Evolutionary conservation across 352 stramenopile genomes (phyloP), one percentile per base, ranked within the genome.

Genomic region (Phytopythium mirpurense): DNA sequence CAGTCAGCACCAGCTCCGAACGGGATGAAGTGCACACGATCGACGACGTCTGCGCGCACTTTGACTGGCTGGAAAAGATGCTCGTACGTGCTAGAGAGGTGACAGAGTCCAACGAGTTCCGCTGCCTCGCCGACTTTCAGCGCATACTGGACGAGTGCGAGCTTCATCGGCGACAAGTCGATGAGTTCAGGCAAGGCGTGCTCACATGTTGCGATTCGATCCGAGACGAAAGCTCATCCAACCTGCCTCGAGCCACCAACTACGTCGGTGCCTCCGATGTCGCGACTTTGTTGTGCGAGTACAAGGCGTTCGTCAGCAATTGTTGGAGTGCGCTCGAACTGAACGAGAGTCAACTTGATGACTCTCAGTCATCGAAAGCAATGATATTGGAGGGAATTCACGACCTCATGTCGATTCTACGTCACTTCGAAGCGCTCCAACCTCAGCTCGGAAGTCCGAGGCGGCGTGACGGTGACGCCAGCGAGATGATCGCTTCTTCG

Each of bases 341-440:
- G 14, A n/a, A 21, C 2, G n/a, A 19, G 1, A n/a, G 21, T 5
- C 21, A 6, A 10, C 19, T 14, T 0, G 11, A 18, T 8, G 29
- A 9, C 7, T 18, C 16, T 10, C 26, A 3, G 7, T 43, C 36
- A 8, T 56, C 59, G 1, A 54, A 34, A 6, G 56, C 53, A 5
- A 58, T 74, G 7, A 46, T 74, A 7, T 29, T 79, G n/a, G 47
- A 56, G 2, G 57, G 50, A 3, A 74, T 79, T 21, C 23, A 65
- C 26, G 64, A 78, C 19, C 59, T 82, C 9, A 72, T 79, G 72
- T 63, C 67, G n/a, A 59, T 82, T 23, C 24, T 79, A 1, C 37
- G 67, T 5, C 53, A 66, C 43, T 82, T 82, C 53, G 64, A 72
- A 18, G 19, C 51, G 26, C 44, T 82, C 12, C 60, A 73, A 21